Percentiles rank a stretch among this genome's conserved stretches.
phyloP scores from a whole-genome alignment of 169 alveolate species.

The Amoebophrya sp. region DNA sequence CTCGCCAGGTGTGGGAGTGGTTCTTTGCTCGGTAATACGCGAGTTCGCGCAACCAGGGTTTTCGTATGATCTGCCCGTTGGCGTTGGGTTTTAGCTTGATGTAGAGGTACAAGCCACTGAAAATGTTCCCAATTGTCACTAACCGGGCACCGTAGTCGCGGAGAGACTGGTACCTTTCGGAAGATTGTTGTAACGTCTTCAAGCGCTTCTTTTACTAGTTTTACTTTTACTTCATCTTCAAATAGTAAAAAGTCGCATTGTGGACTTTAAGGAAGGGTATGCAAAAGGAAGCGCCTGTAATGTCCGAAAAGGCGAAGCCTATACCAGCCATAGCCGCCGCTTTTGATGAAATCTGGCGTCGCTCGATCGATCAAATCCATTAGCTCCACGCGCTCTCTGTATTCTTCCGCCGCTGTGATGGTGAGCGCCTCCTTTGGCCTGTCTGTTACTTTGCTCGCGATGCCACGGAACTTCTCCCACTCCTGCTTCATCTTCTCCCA shows the following conservation, averaged over 20 bases:
- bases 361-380: conserved; percentile 1
- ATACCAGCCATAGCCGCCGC: not conserved
- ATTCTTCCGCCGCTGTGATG: not conserved
- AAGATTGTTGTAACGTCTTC: too few species aligned
- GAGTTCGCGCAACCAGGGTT: not conserved
- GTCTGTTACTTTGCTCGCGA: conserved; percentile 8
- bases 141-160: not conserved
- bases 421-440: not conserved
- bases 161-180: not conserved
- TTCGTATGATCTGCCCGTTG: not conserved
- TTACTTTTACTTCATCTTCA: too few species aligned
- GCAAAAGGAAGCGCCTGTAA: too few species aligned
- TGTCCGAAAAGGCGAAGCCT: too few species aligned
- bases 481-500: not conserved
- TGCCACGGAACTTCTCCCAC: not conserved
- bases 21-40: not conserved
- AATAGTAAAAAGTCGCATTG: too few species aligned
- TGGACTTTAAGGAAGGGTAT: too few species aligned
- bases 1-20: conserved; percentile 7
- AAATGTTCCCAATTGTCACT: not conserved
- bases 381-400: not conserved
- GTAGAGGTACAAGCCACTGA: not conserved
- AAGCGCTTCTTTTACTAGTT: too few species aligned
- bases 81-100: not conserved
- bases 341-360: not conserved